A percentile compares a stretch with the other conserved stretches of the same genome.
phyloP scores from a whole-genome alignment of 2,329 filamentous ascomycete genomes.

The Botrytis galanthina region DNA sequence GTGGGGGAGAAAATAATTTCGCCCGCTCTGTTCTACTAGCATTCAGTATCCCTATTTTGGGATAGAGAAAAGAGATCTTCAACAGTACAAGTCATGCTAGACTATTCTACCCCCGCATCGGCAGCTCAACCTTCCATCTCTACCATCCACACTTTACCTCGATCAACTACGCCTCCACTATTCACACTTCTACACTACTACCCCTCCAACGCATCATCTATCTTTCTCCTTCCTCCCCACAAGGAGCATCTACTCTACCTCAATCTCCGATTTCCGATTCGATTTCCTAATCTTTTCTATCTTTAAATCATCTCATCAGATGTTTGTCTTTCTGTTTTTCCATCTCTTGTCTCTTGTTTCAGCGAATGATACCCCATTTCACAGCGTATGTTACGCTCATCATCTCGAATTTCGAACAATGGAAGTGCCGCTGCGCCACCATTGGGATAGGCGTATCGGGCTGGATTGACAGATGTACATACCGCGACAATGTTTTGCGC shows the following conservation, averaged over 20 bases:
- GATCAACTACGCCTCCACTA: not conserved
- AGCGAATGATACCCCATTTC: slow-evolving; percentile 52
- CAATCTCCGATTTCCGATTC: slow-evolving; percentile 11
- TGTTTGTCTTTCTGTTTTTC: not conserved
- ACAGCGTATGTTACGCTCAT: slow-evolving; percentile 49
- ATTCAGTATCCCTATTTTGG: not conserved
- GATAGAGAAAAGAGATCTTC: slow-evolving; percentile 25
- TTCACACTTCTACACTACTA: not conserved
- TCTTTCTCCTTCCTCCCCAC: too few relatives aligned
- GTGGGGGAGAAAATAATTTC: slow-evolving; percentile 33
- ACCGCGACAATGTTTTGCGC: slow-evolving; percentile 54
- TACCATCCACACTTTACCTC: not conserved
- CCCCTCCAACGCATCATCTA: not conserved
- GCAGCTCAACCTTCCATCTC: slow-evolving; percentile 29
- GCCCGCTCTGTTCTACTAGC: not conserved
- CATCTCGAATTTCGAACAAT: slow-evolving; percentile 39
- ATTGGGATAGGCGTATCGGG: slow-evolving; percentile 48
- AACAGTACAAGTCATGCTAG: slow-evolving; percentile 27
- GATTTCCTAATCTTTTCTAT: not conserved
- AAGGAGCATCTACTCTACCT: not conserved
- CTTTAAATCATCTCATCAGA: not conserved
- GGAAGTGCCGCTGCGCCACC: slow-evolving; percentile 50
- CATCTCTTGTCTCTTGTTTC: slow-evolving; percentile 27
- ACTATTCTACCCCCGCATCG: not conserved
- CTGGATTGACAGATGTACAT: slow-evolving; percentile 38